Evolutionary conservation across 139 green algal species (phyloP).

Genomic region (Chlamydomonas urium): DNA sequence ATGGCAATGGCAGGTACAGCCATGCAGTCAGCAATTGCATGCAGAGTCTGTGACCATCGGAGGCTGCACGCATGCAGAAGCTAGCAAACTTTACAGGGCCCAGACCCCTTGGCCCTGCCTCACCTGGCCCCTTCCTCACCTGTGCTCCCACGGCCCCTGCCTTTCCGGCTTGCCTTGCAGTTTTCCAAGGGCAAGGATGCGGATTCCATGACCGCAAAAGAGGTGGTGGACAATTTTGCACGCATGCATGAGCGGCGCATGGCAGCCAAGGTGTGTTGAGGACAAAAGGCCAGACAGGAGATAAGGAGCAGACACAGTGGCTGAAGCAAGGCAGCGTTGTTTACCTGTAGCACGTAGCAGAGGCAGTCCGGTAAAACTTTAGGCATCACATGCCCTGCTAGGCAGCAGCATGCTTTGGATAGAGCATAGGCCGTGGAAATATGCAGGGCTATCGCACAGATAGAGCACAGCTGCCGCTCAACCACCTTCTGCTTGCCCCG

Average conservation of each 20-base stretch:
- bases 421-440: not conserved
- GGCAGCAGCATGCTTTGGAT: not conserved
- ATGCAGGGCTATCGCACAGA: not conserved
- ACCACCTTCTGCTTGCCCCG: not conserved
- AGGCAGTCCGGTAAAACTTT: not conserved
- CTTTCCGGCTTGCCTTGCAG: not conserved
- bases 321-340: not conserved
- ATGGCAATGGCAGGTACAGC: not conserved
- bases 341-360: too few relatives aligned
- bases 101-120: not conserved
- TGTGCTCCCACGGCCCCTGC: not conserved
- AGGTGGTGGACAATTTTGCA: slow-evolving; percentile 40
- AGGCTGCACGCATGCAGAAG: not conserved
- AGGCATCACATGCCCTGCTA: not conserved
- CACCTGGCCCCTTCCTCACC: not conserved
- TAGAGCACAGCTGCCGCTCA: not conserved
- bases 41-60: not conserved
- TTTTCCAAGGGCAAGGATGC: slow-evolving; percentile 21
- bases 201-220: slow-evolving; percentile 9
- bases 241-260: slow-evolving; percentile 44
- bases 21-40: not conserved
- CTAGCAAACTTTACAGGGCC: not conserved
- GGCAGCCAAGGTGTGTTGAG: slow-evolving; percentile 32
- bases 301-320: not conserved
- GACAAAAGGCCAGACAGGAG: not conserved